Conservation (phyloP, 2,329 filamentous ascomycete species). For the Trichoderma afroharzianum region DNA sequence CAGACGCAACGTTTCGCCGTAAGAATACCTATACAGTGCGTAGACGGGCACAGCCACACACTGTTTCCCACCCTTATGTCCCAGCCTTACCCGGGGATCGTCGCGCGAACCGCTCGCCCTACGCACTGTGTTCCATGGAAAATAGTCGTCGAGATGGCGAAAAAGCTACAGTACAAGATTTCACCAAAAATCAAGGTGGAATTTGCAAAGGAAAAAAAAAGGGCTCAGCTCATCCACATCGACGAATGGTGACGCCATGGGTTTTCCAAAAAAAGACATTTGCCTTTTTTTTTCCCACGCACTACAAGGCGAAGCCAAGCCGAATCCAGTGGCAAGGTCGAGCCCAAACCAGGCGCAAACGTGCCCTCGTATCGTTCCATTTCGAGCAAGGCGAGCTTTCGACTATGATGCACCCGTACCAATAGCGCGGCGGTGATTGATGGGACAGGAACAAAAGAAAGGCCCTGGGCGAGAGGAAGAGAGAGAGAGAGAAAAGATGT, state of each 20-base stretch:
- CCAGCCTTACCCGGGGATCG: not conserved
- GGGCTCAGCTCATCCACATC: not conserved
- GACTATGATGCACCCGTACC: not conserved
- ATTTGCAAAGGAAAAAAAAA: not conserved
- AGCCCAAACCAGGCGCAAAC: not conserved
- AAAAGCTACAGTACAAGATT: not conserved
- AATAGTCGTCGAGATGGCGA: not conserved
- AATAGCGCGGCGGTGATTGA: not conserved
- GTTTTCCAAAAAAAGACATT: constrained; percentile 11
- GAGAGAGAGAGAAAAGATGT: not conserved
- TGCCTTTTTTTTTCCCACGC: not conserved
- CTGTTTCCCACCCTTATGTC: not conserved
- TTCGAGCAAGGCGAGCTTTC: not conserved
- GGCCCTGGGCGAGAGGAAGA: not conserved
- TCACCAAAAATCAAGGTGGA: not conserved
- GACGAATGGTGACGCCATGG: constrained; percentile 2
- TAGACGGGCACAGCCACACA: not conserved
- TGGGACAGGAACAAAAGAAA: not conserved
- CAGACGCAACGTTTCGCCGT: constrained; percentile 10
- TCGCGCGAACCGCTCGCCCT: not conserved
- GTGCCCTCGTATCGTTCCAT: constrained; percentile 4
- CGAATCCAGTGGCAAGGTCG: not conserved
- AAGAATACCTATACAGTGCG: not conserved
- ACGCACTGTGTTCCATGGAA: constrained; percentile 2
- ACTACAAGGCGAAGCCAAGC: not conserved